These are phyloP conservation scores for Botrytis squamosa DNA, from an alignment of 2,329 filamentous ascomycete species.

Conservation along the genomic window DNA sequence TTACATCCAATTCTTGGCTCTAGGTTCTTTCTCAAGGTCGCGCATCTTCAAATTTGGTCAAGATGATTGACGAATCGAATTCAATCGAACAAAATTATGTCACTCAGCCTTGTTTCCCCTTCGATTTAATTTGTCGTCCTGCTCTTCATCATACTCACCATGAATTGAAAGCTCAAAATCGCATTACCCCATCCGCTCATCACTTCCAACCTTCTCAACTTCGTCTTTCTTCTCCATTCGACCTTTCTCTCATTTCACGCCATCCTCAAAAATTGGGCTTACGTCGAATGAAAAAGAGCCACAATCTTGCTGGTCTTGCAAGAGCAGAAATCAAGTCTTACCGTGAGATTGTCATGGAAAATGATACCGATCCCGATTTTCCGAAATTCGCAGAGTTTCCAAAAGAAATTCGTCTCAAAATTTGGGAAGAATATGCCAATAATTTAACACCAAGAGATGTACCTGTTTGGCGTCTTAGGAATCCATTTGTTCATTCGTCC, in stretches of 20 bases:
- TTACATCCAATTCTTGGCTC: neutral
- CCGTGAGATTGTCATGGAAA: neutral
- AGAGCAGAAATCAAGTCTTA: neutral
- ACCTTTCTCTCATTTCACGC: neutral
- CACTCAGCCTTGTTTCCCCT: neutral
- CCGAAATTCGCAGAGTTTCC: neutral
- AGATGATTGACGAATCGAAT: neutral
- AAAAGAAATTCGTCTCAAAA: neutral
- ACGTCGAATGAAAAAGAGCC: neutral
- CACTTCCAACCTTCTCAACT: neutral
- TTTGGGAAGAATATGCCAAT: neutral
- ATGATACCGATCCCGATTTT: neutral
- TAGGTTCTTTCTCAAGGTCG: neutral
- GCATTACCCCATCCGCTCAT: neutral
- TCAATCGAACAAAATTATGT: neutral
- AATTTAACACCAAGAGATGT: neutral
- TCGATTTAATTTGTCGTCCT: neutral
- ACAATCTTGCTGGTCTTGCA: neutral
- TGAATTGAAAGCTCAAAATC: neutral
- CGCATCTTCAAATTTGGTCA: neutral
- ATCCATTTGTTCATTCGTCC: neutral
- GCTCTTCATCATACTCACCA: neutral
- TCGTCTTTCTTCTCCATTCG: neutral
- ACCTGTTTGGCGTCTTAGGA: conserved; percentile 1
- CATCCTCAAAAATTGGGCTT: neutral